Evolutionary conservation across 345 rosid species (phyloP).

Genomic region (Clarkia xantiana): DNA sequence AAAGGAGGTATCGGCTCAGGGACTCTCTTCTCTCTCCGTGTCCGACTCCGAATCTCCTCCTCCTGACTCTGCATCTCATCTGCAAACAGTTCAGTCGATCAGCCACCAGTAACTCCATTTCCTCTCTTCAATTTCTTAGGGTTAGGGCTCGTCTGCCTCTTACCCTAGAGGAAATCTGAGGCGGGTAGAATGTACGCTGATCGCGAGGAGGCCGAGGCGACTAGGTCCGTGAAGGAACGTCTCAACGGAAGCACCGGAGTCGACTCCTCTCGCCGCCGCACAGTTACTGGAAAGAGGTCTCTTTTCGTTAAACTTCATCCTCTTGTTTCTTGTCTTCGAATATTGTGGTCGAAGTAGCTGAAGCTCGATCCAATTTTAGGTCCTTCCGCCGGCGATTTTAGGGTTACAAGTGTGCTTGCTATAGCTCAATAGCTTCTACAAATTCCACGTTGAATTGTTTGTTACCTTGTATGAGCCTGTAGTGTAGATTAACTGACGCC

Average conservation of each 20-base stretch:
- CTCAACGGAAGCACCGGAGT: conserved; percentile 44
- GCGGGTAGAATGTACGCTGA: conserved; percentile 70
- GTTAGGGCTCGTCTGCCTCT: conserved; percentile 5
- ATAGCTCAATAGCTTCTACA: not conserved
- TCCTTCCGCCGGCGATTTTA: too few species aligned
- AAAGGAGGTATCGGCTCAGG: too few species aligned
- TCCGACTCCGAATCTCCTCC: too few species aligned
- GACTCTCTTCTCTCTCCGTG: too few species aligned
- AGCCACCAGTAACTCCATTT: too few species aligned
- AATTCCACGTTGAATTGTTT: not conserved
- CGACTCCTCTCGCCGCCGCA: conserved; percentile 39
- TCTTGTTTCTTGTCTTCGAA: not conserved
- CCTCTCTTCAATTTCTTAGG: conserved; percentile 10
- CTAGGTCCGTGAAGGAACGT: conserved; percentile 56
- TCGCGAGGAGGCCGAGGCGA: conserved; percentile 56
- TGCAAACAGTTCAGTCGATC: too few species aligned
- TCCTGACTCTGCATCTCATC: too few species aligned
- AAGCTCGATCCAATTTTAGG: too few species aligned
- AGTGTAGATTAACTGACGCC: not conserved
- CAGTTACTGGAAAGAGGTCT: conserved; percentile 77
- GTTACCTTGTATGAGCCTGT: not conserved
- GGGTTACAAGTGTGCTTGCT: too few species aligned
- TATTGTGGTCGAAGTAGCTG: not conserved
- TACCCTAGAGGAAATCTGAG: not conserved
- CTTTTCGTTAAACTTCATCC: not conserved